Evolutionary conservation across 164 flowering plant genomes (phyloP).

Genomic region (Cinnamomum micranthum): DNA sequence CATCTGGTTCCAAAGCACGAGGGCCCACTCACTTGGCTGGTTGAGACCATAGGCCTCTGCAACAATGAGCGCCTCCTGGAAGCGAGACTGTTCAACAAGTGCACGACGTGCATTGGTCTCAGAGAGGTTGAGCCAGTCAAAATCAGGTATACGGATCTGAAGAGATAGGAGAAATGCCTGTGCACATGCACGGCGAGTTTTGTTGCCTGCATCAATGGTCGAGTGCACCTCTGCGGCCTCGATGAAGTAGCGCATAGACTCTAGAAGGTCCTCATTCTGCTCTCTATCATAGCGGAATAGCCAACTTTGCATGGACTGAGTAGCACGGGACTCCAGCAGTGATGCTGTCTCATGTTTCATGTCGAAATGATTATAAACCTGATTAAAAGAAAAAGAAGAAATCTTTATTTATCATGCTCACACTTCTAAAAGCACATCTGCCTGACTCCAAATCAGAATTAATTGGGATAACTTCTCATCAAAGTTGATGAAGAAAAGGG

Average conservation of each 20-base stretch:
- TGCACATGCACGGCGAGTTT: slow-evolving; percentile 75
- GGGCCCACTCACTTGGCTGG: slow-evolving; percentile 95
- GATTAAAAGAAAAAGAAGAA: slow-evolving; percentile 16
- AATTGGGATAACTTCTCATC: too few relatives aligned
- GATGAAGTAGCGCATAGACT: slow-evolving; percentile 80
- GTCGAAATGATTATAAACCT: slow-evolving; percentile 96
- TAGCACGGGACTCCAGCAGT: slow-evolving; percentile 78
- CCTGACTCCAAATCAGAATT: too few relatives aligned
- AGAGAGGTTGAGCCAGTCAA: slow-evolving; percentile 71
- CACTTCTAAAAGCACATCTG: too few relatives aligned
- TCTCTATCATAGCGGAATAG: slow-evolving; percentile 64
- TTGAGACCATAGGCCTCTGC: slow-evolving; percentile 94
- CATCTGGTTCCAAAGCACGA: slow-evolving; percentile 96
- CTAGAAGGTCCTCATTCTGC: slow-evolving; percentile 89
- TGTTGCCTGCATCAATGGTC: slow-evolving; percentile 92
- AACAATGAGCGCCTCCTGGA: slow-evolving; percentile 91
- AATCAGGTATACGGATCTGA: slow-evolving; percentile 96
- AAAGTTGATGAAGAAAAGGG: too few relatives aligned
- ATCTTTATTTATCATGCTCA: background rate
- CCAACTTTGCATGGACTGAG: slow-evolving; percentile 62
- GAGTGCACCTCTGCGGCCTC: slow-evolving; percentile 92
- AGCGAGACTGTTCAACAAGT: slow-evolving; percentile 92
- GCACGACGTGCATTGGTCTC: slow-evolving; percentile 93
- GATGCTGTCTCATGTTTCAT: slow-evolving; percentile 97
- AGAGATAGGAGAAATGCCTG: slow-evolving; percentile 93